Evolutionary conservation across 75 land plant species (phyloP), one percentile per base, ranked within the genome.

Genomic region (Picea sitchensis): DNA sequence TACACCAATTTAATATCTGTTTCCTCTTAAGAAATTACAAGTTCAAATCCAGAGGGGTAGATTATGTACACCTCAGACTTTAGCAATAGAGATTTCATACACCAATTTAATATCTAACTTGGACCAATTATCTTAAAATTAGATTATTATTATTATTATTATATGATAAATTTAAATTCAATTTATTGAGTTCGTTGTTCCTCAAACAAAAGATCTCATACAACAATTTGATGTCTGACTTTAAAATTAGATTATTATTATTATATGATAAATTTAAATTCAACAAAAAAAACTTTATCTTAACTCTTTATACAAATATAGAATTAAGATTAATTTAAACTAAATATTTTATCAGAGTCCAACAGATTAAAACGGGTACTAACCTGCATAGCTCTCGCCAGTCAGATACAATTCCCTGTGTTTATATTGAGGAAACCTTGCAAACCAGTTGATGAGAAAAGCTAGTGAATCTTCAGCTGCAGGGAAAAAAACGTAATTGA

Each of bases 361-460:
- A 23, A 76, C 15, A 5, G 2, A 61, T 20, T 23, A 9, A 51
- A 51, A 11, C 1, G 0, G 9, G 26, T 36, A 23, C 85, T 32
- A 47, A 87, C 99, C 99, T 83, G 92, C 99, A 89, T 97, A 97
- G 69, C 99, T 97, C 84, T 97, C 99, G 65, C 99, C 99, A 11
- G 89, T 83, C 15, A 97, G 80, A 73, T 94, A 95, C 65, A 97
- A 90, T 13, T 92, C 98, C 18, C 94, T 81, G 73, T 88, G 82
- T 83, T 92, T 90, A 60, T 88, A 97, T 64, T 91, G 91, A 2
- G 99, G 95, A 81, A 92, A 97, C 14, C 88, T 85, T 58, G 91
- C 84, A 59, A 97, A 81, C 99, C 99, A 97, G 36, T 80, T 81
- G 59, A 86, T 57, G 13, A 97, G 44, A 81, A 97, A 97, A 12